Evolutionary conservation across 2,329 filamentous ascomycete genomes (phyloP), one percentile per base, ranked within the genome.

Genomic region (Fusarium sp.): DNA sequence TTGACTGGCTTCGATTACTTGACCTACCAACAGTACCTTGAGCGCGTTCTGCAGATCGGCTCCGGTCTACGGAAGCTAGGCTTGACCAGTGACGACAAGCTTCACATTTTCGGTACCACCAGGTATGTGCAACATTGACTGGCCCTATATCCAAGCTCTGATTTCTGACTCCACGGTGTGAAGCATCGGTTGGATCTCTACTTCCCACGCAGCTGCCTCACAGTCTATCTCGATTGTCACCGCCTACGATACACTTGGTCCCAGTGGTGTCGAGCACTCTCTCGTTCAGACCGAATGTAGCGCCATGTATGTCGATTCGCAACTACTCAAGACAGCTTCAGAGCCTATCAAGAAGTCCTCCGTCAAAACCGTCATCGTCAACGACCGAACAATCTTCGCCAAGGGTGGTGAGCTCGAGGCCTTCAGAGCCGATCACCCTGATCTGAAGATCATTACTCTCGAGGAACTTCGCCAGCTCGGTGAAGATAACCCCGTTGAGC

Each of bases 171-270:
- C 39, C n/a, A 15, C 12, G 16, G 28, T 16, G 24, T 57, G 10
- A 61, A 94, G 93, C 81, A 88, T 91, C 57, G 89, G 94, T 83
- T 98, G 95, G 95, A 88, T 98, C 72, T 90, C 91, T 61, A 90
- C 93, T 77, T 93, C 95, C 51, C 94, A 97, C 81, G 88, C 84
- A 48, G 86, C 92, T 89, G 85, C 91, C 26, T 95, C 95, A 22
- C 95, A 98, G 83, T 95, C 93, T 48, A 90, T 98, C 81, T 91
- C 93, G 66, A 95, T 98, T 75, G 95, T 98, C 56, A 98, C 95
- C 50, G 95, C 95, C 56, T 98, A 98, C 83, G 95, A 98, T 82
- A 97, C 95, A 35, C 91, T 98, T 48, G 95, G 95, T 60, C 89
- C 94, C 78, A 90, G 91, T 70, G 95, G 95, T 51, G 89, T 98